These are phyloP conservation scores for Globisporangium megalacanthum DNA, from an alignment of 352 stramenopile species.

Conservation along the genomic window DNA sequence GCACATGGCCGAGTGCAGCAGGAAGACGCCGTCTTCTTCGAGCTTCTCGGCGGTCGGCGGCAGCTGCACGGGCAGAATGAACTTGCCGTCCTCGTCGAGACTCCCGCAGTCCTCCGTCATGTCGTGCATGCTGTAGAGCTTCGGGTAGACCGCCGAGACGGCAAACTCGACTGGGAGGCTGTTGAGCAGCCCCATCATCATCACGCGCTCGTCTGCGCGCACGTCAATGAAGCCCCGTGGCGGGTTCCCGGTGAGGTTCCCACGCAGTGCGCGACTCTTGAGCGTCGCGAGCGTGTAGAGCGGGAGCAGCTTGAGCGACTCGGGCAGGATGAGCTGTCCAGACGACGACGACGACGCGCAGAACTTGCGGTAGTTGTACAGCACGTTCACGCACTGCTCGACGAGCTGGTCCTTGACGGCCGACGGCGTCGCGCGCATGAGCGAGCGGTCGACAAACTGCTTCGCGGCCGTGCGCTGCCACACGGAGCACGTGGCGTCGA, in stretches of 20 bases:
- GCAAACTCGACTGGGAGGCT: constrained; percentile 74
- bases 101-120: constrained; percentile 76
- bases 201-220: constrained; percentile 80
- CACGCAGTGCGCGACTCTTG: constrained; percentile 84
- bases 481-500: constrained; percentile 83
- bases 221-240: constrained; percentile 82
- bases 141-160: constrained; percentile 85
- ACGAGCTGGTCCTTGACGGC: constrained; percentile 78
- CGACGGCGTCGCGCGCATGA: constrained; percentile 73
- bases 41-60: constrained; percentile 83
- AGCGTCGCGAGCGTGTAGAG: constrained; percentile 85
- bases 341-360: constrained; percentile 88
- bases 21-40: constrained; percentile 79
- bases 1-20: constrained; percentile 84
- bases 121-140: constrained; percentile 85
- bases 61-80: constrained; percentile 70
- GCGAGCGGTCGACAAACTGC: constrained; percentile 73
- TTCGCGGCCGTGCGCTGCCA: constrained; percentile 78
- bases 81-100: constrained; percentile 69
- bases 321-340: constrained; percentile 88
- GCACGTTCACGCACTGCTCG: constrained; percentile 81
- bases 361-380: constrained; percentile 90
- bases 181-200: constrained; percentile 82
- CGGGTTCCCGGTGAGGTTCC: constrained; percentile 73
- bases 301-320: constrained; percentile 88